Evolutionary conservation across 306 rosid species (phyloP), one percentile per base, ranked within the genome.

Genomic region (Gillenia trifoliata): DNA sequence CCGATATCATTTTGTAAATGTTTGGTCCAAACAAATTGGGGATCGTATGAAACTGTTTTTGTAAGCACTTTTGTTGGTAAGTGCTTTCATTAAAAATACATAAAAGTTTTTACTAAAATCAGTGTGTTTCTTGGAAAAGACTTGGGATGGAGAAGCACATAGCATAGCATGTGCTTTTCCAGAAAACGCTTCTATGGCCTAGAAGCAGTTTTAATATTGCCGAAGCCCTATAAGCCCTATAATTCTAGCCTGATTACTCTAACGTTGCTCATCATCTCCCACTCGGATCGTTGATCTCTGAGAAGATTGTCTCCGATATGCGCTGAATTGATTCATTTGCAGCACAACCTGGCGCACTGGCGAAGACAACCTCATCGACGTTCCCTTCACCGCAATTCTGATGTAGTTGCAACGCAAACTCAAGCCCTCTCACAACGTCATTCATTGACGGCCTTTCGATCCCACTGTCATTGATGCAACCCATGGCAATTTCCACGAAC

Each of bases 401-500:
- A 5, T 60, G n/a, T 25, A 79, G 19, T 30, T 62, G 41, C 59
- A 72, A 40, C 3, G 83, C 81, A 28, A 72, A 63, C 70, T 83
- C 81, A 5, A 83, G 79, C 9, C 22, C 66, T 22, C 38, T 31
- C 0, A 79, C 49, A 0, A 79, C 73, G 2, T 83, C 83, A 5
- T 43, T 72, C 86, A 83, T 79, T 1, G 79, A 65, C 0, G 85
- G 83, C 34, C 85, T 60, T 8, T 77, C 66, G 1, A 17, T 40
- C 8, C 83, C 85, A 4, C 54, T 26, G 8, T 78, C 78, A 0
- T 65, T 3, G 30, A 75, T n/a, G 61, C 87, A 84, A 16, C 76
- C 31, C n/a, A 70, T 11, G 0, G 77, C 74, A 11, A 70, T 66
- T 64, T 74, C 79, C 3, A 40, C 16, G n/a, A 34, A 80, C 43